phyloP scores from a whole-genome alignment of 345 rosid species.

The Boechera divaricarpa region DNA sequence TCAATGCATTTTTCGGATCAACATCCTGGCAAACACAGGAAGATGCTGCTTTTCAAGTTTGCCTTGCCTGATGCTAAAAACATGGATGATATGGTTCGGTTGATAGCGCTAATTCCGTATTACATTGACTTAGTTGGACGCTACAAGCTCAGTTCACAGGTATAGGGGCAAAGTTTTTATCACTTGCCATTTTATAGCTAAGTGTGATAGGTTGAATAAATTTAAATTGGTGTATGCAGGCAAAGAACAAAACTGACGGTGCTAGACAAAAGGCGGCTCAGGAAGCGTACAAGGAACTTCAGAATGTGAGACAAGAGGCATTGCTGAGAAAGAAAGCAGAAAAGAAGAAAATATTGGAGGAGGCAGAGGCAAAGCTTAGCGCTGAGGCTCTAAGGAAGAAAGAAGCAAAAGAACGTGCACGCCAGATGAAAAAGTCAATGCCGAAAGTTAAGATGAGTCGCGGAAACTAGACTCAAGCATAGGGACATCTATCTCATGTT shows the following conservation, averaged over 20 bases:
- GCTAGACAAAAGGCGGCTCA: slow-evolving; percentile 85
- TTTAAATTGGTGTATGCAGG: slow-evolving; percentile 48
- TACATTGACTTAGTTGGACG: slow-evolving; percentile 93
- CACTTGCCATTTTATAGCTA: background rate
- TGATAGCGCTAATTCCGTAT: slow-evolving; percentile 85
- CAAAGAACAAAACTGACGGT: slow-evolving; percentile 80
- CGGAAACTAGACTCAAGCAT: slow-evolving; percentile 51
- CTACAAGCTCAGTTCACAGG: slow-evolving; percentile 93
- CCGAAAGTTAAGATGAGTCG: slow-evolving; percentile 90
- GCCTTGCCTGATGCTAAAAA: slow-evolving; percentile 78
- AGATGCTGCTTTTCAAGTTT: slow-evolving; percentile 88
- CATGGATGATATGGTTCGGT: slow-evolving; percentile 84
- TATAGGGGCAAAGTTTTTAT: slow-evolving; percentile 35
- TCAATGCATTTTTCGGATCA: slow-evolving; percentile 98
- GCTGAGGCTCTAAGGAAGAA: slow-evolving; percentile 83
- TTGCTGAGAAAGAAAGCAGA: slow-evolving; percentile 86
- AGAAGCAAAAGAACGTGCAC: slow-evolving; percentile 86
- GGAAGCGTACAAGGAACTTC: slow-evolving; percentile 90
- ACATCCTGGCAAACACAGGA: slow-evolving; percentile 73
- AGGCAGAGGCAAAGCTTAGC: slow-evolving; percentile 85
- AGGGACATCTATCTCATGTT: slow-evolving; percentile 25
- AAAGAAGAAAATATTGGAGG: slow-evolving; percentile 77
- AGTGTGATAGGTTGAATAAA: background rate
- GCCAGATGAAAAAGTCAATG: slow-evolving; percentile 79
- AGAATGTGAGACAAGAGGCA: slow-evolving; percentile 92